Evolutionary conservation across 106 monocot species (phyloP).

Genomic region (Platanthera guangdongensis): DNA sequence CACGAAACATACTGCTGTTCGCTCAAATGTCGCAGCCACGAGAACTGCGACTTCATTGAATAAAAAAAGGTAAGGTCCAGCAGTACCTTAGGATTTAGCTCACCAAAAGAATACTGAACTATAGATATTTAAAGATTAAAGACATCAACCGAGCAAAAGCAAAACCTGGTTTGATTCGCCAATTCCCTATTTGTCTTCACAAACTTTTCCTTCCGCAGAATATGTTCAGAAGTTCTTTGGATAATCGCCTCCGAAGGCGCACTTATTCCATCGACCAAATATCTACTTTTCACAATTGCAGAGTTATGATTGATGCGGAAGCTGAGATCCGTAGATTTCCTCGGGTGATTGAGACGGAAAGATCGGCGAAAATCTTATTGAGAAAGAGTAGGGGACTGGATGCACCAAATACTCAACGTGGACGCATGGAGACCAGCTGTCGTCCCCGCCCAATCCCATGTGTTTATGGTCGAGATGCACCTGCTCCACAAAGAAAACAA

Average conservation of each 20-base stretch:
- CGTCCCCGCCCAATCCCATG: slow-evolving; percentile 92
- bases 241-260: neutral
- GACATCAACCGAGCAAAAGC: too few relatives aligned
- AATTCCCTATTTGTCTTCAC: too few relatives aligned
- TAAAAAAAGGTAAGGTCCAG: too few relatives aligned
- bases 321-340: slow-evolving; percentile 55
- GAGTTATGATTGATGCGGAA: slow-evolving; percentile 12
- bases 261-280: too few relatives aligned
- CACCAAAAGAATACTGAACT: too few relatives aligned
- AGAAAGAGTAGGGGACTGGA: slow-evolving; percentile 62
- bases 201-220: too few relatives aligned
- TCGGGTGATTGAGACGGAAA: slow-evolving; percentile 49
- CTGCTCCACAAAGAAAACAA: slow-evolving; percentile 24
- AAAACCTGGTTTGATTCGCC: too few relatives aligned
- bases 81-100: too few relatives aligned
- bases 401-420: slow-evolving; percentile 70
- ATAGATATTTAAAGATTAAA: too few relatives aligned
- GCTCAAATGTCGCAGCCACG: too few relatives aligned
- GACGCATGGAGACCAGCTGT: slow-evolving; percentile 88
- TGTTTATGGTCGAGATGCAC: slow-evolving; percentile 99
- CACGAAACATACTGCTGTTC: too few relatives aligned
- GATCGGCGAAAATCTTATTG: slow-evolving; percentile 53
- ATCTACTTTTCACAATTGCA: neutral
- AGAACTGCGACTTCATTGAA: too few relatives aligned
- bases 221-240: neutral